A percentile compares a stretch with the other conserved stretches of the same genome.
These are phyloP conservation scores for Stemphylium vesicarium DNA, from an alignment of 2,329 filamentous ascomycete genomes.

Conservation along the genomic window DNA sequence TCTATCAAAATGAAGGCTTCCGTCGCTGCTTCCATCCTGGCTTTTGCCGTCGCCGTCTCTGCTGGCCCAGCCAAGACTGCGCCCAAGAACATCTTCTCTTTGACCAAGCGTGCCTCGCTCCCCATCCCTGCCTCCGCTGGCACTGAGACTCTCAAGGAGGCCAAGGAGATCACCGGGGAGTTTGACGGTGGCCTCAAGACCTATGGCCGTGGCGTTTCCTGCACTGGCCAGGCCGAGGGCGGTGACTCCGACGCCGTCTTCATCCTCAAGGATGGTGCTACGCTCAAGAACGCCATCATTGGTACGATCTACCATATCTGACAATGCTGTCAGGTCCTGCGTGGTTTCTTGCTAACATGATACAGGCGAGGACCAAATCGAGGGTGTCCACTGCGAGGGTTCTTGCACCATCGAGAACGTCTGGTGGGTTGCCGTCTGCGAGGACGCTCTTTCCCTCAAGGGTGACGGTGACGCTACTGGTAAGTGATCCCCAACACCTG, in stretches of 20 bases:
- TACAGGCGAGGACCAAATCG: slow-evolving; percentile 53
- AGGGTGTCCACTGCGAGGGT: slow-evolving; percentile 46
- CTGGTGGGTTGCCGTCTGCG: slow-evolving; percentile 45
- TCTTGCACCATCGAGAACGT: slow-evolving; percentile 56
- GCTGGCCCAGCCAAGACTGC: slow-evolving; percentile 31
- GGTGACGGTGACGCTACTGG: slow-evolving; percentile 23
- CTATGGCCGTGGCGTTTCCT: slow-evolving; percentile 45
- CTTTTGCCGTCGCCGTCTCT: slow-evolving; percentile 35
- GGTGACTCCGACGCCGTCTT: slow-evolving; percentile 59
- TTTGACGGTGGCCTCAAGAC: slow-evolving; percentile 46
- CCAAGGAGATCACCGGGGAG: slow-evolving; percentile 31
- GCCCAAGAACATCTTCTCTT: slow-evolving; percentile 25
- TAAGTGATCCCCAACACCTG: background rate
- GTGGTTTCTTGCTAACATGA: background rate
- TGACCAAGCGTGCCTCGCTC: slow-evolving; percentile 40
- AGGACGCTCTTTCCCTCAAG: slow-evolving; percentile 50
- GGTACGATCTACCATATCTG: slow-evolving; percentile 20
- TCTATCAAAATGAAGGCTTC: slow-evolving; percentile 43
- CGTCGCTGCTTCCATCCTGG: slow-evolving; percentile 32
- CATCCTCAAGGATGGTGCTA: slow-evolving; percentile 58
- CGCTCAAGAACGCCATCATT: slow-evolving; percentile 63
- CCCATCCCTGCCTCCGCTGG: slow-evolving; percentile 40
- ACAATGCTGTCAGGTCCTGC: background rate
- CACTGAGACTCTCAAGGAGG: slow-evolving; percentile 32
- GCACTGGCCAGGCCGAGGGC: slow-evolving; percentile 54